phyloP scores from a whole-genome alignment of 2,329 filamentous ascomycete species.

The Lecanosticta acicola region DNA sequence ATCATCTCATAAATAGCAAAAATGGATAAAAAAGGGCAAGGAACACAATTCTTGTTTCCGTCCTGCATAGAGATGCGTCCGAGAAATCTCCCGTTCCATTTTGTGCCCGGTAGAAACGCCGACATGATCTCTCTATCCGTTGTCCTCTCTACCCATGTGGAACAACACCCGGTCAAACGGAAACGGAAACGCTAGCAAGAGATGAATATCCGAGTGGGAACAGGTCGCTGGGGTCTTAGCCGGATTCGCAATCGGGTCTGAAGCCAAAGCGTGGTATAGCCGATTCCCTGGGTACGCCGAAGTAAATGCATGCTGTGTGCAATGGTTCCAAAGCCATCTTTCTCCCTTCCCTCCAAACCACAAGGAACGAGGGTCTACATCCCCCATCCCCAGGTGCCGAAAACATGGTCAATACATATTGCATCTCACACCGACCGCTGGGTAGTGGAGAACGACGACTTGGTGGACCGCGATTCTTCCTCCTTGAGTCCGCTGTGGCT shows the following conservation, averaged over 20 bases:
- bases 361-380: not conserved
- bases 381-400: not conserved
- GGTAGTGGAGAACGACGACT: not conserved
- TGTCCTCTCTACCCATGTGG: too few relatives aligned
- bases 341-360: not conserved
- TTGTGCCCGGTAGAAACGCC: too few relatives aligned
- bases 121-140: too few relatives aligned
- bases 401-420: not conserved
- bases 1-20: not conserved
- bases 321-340: not conserved
- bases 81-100: too few relatives aligned
- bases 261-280: too few relatives aligned
- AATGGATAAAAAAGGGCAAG: not conserved
- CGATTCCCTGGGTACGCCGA: not conserved
- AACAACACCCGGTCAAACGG: too few relatives aligned
- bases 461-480: conserved; percentile 7
- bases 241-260: too few relatives aligned
- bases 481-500: conserved; percentile 27
- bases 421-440: not conserved
- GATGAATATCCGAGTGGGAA: too few relatives aligned
- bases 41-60: not conserved
- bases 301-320: not conserved
- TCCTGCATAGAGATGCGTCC: not conserved
- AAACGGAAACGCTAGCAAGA: too few relatives aligned
- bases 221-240: too few relatives aligned